These are phyloP conservation scores for Cystobasidium slooffiae DNA, from an alignment of 1,284 basidiomycete genomes.

Conservation along the genomic window DNA sequence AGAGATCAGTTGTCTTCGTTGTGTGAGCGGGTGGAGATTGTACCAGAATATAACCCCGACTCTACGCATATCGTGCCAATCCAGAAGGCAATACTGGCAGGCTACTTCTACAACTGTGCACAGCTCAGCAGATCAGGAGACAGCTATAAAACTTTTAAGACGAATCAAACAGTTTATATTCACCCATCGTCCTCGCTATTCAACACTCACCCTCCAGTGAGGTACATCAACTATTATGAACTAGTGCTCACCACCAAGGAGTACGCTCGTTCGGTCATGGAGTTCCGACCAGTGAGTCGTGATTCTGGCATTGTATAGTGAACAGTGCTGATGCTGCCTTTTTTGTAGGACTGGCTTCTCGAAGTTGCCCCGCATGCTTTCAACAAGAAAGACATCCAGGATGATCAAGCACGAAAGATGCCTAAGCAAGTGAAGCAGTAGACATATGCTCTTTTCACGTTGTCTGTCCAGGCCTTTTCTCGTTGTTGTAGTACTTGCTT, in stretches of 20 bases:
- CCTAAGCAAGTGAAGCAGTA: constrained; percentile 41
- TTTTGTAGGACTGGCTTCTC: constrained; percentile 40
- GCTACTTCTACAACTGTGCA: constrained; percentile 65
- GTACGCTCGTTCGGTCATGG: constrained; percentile 85
- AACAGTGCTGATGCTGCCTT: background rate
- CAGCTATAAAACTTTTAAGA: constrained; percentile 54
- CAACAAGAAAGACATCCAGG: constrained; percentile 39
- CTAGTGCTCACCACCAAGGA: constrained; percentile 67
- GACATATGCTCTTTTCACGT: background rate
- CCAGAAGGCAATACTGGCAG: constrained; percentile 91
- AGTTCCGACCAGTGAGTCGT: constrained; percentile 73
- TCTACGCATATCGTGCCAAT: constrained; percentile 87
- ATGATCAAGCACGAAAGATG: constrained; percentile 38
- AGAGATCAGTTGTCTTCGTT: constrained; percentile 89
- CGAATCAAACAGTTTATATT: constrained; percentile 79
- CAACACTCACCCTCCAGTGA: constrained; percentile 90
- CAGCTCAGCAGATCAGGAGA: constrained; percentile 54
- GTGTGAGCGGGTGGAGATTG: constrained; percentile 95
- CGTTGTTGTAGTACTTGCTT: too few species aligned
- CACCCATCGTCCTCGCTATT: constrained; percentile 95
- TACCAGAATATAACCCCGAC: constrained; percentile 78
- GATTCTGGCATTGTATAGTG: constrained; percentile 57
- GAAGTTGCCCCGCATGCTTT: constrained; percentile 46
- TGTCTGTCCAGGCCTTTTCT: background rate
- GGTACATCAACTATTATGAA: constrained; percentile 91